Evolutionary conservation across 139 green algal species (phyloP).

Genomic region (Closterium sp.): DNA sequence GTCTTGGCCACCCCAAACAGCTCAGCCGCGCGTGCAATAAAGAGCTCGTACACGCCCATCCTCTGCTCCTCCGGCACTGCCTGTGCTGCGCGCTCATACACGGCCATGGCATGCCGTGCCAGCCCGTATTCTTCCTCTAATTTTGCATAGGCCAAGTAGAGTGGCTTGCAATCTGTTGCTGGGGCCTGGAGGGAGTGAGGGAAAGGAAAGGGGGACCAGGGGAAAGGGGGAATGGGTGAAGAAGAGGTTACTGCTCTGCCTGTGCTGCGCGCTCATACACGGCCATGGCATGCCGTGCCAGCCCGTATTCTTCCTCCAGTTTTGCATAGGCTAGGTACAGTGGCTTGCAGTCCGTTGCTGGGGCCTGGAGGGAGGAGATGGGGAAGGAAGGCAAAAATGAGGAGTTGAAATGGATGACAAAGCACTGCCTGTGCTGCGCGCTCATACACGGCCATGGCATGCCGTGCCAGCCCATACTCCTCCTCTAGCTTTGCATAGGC

Average conservation of each 20-base stretch:
- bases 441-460: constrained; percentile 84
- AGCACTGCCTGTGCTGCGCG: constrained; percentile 70
- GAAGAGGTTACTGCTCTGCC: no score
- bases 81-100: constrained; percentile 72
- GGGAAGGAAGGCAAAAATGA: background rate
- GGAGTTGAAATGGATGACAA: no score
- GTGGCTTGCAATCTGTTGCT: constrained; percentile 64
- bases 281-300: no score
- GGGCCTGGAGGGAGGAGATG: constrained; percentile 32
- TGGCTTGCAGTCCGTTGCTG: constrained; percentile 64
- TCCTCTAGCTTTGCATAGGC: constrained; percentile 90
- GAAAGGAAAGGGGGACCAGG: no score
- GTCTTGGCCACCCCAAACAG: constrained; percentile 96
- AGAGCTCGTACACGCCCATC: constrained; percentile 80
- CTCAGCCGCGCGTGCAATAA: constrained; percentile 79
- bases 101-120: constrained; percentile 81
- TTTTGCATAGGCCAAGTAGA: constrained; percentile 80
- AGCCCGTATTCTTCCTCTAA: constrained; percentile 93
- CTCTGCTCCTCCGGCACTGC: constrained; percentile 75
- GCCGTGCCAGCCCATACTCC: constrained; percentile 81
- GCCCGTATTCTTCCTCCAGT: no score
- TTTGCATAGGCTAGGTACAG: constrained; percentile 69
- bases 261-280: no score
- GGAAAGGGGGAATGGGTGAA: no score
- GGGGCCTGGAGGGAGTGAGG: constrained; percentile 40